Base-by-base conservation (phyloP, 108 stramenopile species). In the Conticribra guillardii region DNA sequence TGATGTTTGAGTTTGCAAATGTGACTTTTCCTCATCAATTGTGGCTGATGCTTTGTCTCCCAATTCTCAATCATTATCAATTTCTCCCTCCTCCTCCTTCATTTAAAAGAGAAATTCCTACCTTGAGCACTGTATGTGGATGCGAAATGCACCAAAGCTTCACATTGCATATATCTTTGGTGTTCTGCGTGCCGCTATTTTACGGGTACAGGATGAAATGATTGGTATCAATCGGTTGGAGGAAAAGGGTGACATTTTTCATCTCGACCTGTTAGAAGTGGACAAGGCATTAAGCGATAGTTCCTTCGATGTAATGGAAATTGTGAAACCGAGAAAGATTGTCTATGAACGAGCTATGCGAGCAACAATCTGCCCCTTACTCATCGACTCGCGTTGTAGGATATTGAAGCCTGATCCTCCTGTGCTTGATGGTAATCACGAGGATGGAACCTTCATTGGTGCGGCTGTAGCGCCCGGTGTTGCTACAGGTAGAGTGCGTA, bases 101-200 rank as follows among this genome's bases (percentile, higher is more conserved):
- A 16, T 2, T 34, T 47, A 31, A 32, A 28, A 26, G 15, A n/a
- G n/a, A n/a, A n/a, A n/a, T n/a, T n/a, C n/a, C n/a, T n/a, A 46
- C n/a, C 34, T 73, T 23, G 71, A 73, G 8, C 64, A 73, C 41
- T 8, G 45, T 14, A 61, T 73, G 71, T 73, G 71, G 71, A 67
- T 66, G 18, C 22, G 71, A 2, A 73, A 73, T 54, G 64, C 64
- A 11, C 64, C 71, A 4, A 73, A 73, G 17, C 58, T 73, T 57
- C 44, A 70, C 19, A 1, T 55, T 29, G 24, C 54, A 3, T 53
- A 37, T 24, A 26, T 73, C 14, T n/a, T 57, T 29, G 71, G 54
- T 7, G 65, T 34, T 14, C 26, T 73, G 19, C 54, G 71, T 45
- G 21, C 21, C 2, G 54, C 27, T 47, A 18, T 73, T 29, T 37